Percentiles rank a stretch among this genome's conserved stretches.
These are phyloP conservation scores for Apophysomyces elegans DNA, from an alignment of 371 early-diverging fungal species.

Conservation along the genomic window DNA sequence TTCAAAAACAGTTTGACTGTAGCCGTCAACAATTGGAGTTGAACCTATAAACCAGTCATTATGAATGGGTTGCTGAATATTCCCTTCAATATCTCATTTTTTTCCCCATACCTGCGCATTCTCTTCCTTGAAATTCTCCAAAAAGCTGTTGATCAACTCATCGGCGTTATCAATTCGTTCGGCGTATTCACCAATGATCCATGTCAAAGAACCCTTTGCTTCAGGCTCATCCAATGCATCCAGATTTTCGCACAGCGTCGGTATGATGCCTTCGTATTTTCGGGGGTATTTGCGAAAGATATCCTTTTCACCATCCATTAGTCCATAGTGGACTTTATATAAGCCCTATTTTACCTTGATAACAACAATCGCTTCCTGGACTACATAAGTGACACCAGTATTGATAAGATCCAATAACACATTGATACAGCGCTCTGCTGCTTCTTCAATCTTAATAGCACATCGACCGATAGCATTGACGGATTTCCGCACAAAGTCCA, in stretches of 20 bases:
- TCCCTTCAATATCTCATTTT: conserved; percentile 29
- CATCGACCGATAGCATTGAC: conserved; percentile 92
- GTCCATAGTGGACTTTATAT: background rate
- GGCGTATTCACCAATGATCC: conserved; percentile 97
- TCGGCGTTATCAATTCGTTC: conserved; percentile 91
- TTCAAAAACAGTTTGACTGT: conserved; percentile 92
- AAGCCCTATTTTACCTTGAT: conserved; percentile 56
- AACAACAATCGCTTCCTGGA: conserved; percentile 93
- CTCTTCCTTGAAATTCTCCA: conserved; percentile 73
- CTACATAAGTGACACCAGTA: conserved; percentile 92
- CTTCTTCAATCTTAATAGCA: conserved; percentile 86
- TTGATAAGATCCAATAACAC: conserved; percentile 84
- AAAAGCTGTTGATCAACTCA: conserved; percentile 83
- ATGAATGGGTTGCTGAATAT: background rate
- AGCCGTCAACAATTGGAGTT: conserved; percentile 87
- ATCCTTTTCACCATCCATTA: conserved; percentile 56
- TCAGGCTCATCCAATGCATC: conserved; percentile 93
- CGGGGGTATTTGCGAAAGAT: conserved; percentile 96
- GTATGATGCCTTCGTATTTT: conserved; percentile 88
- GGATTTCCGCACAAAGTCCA: conserved; percentile 94
- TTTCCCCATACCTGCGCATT: conserved; percentile 64
- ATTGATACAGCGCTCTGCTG: conserved; percentile 86
- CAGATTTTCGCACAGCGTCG: conserved; percentile 86
- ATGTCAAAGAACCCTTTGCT: conserved; percentile 94
- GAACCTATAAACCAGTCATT: conserved; percentile 54